Conservation (phyloP, 306 rosid genomes). For the Benincasa hispida region DNA sequence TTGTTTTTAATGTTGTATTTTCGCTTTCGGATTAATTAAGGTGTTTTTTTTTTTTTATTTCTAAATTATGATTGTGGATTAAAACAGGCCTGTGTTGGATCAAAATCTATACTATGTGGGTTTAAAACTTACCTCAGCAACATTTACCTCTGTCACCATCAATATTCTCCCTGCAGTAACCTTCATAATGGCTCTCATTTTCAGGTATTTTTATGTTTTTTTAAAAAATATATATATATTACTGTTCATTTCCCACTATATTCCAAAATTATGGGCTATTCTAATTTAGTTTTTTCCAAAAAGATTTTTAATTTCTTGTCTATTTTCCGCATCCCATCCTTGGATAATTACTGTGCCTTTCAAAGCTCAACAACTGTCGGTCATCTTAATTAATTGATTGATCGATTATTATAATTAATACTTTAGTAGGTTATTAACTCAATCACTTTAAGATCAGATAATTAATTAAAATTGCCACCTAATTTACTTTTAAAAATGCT, state of each 20-base stretch:
- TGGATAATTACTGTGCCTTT: background rate
- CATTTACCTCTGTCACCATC: slow-evolving; percentile 67
- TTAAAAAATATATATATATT: background rate
- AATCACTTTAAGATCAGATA: background rate
- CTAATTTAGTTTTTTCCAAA: background rate
- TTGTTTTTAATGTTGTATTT: background rate
- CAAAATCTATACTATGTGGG: slow-evolving; percentile 90
- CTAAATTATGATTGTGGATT: background rate
- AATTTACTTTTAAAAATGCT: background rate
- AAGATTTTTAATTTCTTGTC: background rate
- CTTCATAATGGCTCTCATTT: slow-evolving; percentile 74
- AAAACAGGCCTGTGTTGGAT: slow-evolving; percentile 87
- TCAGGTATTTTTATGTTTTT: slow-evolving; percentile 38
- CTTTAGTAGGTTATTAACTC: background rate
- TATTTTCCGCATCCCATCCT: background rate
- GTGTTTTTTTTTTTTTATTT: background rate
- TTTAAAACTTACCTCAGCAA: slow-evolving; percentile 82
- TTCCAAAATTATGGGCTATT: background rate
- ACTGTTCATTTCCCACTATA: background rate
- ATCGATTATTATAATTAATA: no score
- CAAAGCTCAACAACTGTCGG: background rate
- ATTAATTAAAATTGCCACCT: background rate
- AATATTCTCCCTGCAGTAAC: slow-evolving; percentile 91
- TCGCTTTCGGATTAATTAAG: background rate
- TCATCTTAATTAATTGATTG: background rate